Conservation (phyloP, 805 yeast species). For the Groenewaldozyma salmanticensis region DNA sequence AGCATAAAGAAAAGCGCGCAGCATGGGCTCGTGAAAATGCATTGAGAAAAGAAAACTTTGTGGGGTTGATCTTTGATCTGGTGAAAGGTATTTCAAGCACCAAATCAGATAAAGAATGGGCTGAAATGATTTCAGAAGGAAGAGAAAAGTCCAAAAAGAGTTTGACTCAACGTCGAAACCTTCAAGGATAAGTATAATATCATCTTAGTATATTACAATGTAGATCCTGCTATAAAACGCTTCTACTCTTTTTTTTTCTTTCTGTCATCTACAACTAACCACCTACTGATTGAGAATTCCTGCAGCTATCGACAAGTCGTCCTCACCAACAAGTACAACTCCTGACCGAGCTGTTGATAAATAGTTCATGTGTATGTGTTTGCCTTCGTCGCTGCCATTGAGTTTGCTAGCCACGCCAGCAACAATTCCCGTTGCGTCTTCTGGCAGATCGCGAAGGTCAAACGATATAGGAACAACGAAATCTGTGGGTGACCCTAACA, state of each 20-base stretch:
- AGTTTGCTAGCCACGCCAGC: constrained; percentile 52
- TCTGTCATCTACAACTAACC: not conserved
- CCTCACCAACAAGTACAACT: constrained; percentile 49
- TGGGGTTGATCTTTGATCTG: constrained; percentile 40
- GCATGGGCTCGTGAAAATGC: constrained; percentile 46
- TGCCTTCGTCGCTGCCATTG: constrained; percentile 24
- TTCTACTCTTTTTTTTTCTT: constrained; percentile 1
- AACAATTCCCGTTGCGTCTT: constrained; percentile 56
- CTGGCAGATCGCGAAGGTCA: constrained; percentile 43
- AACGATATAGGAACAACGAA: constrained; percentile 46
- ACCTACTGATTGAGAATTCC: constrained; percentile 7
- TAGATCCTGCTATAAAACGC: not conserved
- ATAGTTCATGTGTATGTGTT: constrained; percentile 41
- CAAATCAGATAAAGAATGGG: constrained; percentile 15
- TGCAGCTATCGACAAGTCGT: constrained; percentile 31
- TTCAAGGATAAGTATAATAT: too few species aligned
- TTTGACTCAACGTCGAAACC: not conserved
- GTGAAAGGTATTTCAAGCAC: constrained; percentile 32
- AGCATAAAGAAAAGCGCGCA: constrained; percentile 40
- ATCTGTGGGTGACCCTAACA: constrained; percentile 51
- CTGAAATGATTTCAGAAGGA: constrained; percentile 7
- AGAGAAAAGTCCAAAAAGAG: constrained; percentile 1
- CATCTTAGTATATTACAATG: too few species aligned
- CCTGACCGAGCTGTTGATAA: constrained; percentile 53
- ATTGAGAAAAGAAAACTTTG: constrained; percentile 44